A percentile compares a stretch with the other conserved stretches of the same genome.
phyloP scores from a whole-genome alignment of 768 basidiomycete species.

The Fomitopsis pulvina region DNA sequence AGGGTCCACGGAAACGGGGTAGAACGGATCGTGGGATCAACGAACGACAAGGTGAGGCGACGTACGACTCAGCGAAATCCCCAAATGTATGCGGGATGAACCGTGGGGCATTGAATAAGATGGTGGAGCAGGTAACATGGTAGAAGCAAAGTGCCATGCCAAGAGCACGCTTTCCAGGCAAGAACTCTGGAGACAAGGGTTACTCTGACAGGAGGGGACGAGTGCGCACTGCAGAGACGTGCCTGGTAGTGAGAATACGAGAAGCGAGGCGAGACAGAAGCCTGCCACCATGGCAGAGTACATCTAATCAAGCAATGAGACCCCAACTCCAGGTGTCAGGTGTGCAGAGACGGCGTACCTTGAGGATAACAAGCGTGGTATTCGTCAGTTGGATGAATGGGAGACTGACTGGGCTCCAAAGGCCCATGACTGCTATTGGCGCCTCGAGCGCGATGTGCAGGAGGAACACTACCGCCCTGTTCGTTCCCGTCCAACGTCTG shows the following conservation, averaged over 20 bases:
- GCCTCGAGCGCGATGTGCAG: slow-evolving; percentile 76
- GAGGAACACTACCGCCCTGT: slow-evolving; percentile 63
- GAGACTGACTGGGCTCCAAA: slow-evolving; percentile 52
- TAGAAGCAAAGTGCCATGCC: slow-evolving; percentile 74
- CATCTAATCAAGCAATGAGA: slow-evolving; percentile 35
- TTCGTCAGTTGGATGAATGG: slow-evolving; percentile 82
- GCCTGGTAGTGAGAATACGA: slow-evolving; percentile 74
- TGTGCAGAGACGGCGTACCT: slow-evolving; percentile 37
- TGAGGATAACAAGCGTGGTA: slow-evolving; percentile 68
- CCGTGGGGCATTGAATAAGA: slow-evolving; percentile 69
- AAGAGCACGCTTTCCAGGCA: slow-evolving; percentile 80
- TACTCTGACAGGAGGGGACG: not conserved
- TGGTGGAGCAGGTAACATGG: slow-evolving; percentile 65
- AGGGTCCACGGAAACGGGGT: too few species aligned
- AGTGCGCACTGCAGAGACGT: slow-evolving; percentile 15
- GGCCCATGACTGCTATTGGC: slow-evolving; percentile 71
- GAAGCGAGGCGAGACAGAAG: slow-evolving; percentile 52
- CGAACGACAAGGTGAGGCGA: too few species aligned
- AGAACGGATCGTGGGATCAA: too few species aligned
- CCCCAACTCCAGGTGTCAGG: not conserved
- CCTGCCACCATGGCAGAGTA: slow-evolving; percentile 59
- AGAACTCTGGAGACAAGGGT: slow-evolving; percentile 45
- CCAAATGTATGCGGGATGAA: slow-evolving; percentile 77
- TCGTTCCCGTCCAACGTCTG: not conserved
- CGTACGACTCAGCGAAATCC: slow-evolving; percentile 50